These are phyloP conservation scores for Tetrahymena borealis DNA, from an alignment of 73 alveolate genomes.

Conservation along the genomic window DNA sequence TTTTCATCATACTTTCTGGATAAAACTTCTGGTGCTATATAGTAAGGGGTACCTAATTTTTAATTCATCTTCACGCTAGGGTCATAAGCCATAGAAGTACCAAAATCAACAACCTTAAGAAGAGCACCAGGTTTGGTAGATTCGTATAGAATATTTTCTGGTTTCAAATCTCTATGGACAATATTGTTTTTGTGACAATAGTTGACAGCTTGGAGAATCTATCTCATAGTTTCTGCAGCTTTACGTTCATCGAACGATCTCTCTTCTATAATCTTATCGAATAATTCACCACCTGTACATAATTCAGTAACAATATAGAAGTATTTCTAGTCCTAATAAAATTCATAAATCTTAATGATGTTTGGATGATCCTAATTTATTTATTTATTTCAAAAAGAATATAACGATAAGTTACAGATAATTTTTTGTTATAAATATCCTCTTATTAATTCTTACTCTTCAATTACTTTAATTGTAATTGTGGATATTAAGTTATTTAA, in stretches of 20 bases:
- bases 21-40: conserved; percentile 66
- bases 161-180: conserved; percentile 68
- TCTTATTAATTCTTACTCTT: no score
- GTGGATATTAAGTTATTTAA: no score
- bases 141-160: conserved; percentile 61
- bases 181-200: conserved; percentile 69
- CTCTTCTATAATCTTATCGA: conserved; percentile 47
- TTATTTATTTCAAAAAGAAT: neutral
- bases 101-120: conserved; percentile 41
- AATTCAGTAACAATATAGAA: conserved; percentile 69
- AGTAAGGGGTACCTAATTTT: conserved; percentile 46
- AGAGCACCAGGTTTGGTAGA: conserved; percentile 31
- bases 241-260: conserved; percentile 51
- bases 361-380: conserved; percentile 62
- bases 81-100: conserved; percentile 33
- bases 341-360: conserved; percentile 61
- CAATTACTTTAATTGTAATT: no score
- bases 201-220: conserved; percentile 59
- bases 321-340: conserved; percentile 41
- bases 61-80: conserved; percentile 43
- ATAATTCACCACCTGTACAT: conserved; percentile 72
- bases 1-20: conserved; percentile 67
- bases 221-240: conserved; percentile 64
- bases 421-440: no score
- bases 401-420: no score